phyloP scores from a whole-genome alignment of 257 asterid species.

The Nemophila menziesii region DNA sequence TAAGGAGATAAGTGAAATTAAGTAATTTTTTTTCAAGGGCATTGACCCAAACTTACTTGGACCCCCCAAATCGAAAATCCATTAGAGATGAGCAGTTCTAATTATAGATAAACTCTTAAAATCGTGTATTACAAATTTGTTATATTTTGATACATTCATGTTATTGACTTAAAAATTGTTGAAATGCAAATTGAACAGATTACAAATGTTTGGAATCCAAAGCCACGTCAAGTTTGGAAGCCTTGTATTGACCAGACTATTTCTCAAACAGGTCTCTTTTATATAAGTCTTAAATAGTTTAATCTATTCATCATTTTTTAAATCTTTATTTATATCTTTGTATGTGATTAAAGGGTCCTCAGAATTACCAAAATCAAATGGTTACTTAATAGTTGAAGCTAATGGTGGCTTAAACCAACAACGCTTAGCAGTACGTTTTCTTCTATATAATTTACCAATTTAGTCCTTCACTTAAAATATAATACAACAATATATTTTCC shows the following conservation, averaged over 20 bases:
- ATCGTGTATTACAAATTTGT: not conserved
- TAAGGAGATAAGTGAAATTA: no score
- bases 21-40: no score
- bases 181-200: constrained; percentile 42
- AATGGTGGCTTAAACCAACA: constrained; percentile 99
- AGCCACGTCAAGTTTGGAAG: constrained; percentile 76
- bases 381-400: constrained; percentile 91
- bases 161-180: constrained; percentile 7
- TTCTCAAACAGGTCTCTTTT: constrained; percentile 51
- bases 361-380: constrained; percentile 70
- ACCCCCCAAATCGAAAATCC: no score
- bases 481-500: not conserved
- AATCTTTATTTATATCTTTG: constrained; percentile 6
- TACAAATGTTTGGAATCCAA: constrained; percentile 77
- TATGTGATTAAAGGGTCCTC: constrained; percentile 32
- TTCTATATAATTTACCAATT: constrained; percentile 10
- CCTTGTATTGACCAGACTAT: constrained; percentile 62
- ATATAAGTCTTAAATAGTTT: not conserved
- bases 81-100: not conserved
- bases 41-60: no score
- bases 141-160: not conserved
- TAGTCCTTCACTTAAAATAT: not conserved
- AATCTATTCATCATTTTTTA: not conserved
- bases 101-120: not conserved
- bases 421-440: constrained; percentile 76